Evolutionary conservation across 148 eudicot species (phyloP), one percentile per base, ranked within the genome.

Genomic region (Cornus kousa): DNA sequence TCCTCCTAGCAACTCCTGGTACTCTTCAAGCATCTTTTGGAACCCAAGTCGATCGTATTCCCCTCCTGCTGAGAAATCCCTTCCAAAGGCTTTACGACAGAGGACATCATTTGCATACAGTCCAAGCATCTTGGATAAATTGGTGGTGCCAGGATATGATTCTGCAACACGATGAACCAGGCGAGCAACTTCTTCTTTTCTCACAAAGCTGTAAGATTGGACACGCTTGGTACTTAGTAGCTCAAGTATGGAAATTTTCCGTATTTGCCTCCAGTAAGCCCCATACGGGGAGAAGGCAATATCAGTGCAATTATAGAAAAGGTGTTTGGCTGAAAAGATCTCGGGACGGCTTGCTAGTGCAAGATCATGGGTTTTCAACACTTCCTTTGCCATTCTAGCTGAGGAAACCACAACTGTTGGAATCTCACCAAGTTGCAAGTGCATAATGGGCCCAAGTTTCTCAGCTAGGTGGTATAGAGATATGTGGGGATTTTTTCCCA

Each of bases 341-440:
- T 80, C 82, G 10, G 89, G 89, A 16, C 91, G 82, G 74, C 85
- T 85, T 16, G 86, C 69, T 43, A 91, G 79, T 39, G 83, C 79
- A 19, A 85, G 81, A 67, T 91, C 95, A 20, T 90, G 89, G 12
- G 88, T 87, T 78, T 85, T 88, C 81, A 87, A 53, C 40, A 80
- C 84, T 64, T 90, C 88, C 43, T 79, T 84, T 0, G 93, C 90
- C 43, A 80, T 46, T 57, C 73, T 69, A 35, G 91, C 78, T 10
- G 95, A 87, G 33, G 95, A 91, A 19, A 88, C 78, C 20, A 91
- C 82, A 0, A 90, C 73, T 0, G 85, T 84, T 28, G 90, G 88
- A 71, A 85, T 70, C 65, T 82, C 74, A 1, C 93, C 95, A 0
- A 88, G 84, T 59, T 90, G 88, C 11, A 91, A 43, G 82, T 72